These are phyloP conservation scores for Jatropha curcas DNA, from an alignment of 345 rosid species.

Conservation along the genomic window DNA sequence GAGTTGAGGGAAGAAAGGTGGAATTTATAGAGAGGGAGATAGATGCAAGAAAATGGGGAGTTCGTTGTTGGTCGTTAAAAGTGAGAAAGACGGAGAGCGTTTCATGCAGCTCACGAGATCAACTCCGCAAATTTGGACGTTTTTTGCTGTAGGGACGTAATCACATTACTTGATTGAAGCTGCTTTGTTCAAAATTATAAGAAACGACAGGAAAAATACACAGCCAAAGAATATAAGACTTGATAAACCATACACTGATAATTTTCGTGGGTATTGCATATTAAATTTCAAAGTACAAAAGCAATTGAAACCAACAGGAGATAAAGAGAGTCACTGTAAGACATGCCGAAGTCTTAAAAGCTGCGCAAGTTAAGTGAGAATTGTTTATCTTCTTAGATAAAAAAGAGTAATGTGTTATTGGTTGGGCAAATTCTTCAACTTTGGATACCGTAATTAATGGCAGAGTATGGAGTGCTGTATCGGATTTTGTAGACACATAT, in stretches of 20 bases:
- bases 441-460: slow-evolving; percentile 45
- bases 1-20: slow-evolving; percentile 5
- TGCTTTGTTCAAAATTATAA: slow-evolving; percentile 10
- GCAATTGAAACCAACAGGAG: neutral
- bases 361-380: slow-evolving; percentile 24
- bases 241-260: neutral
- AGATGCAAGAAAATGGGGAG: slow-evolving; percentile 20
- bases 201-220: slow-evolving; percentile 8
- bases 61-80: slow-evolving; percentile 47
- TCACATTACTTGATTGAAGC: slow-evolving; percentile 22
- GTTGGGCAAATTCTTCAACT: slow-evolving; percentile 6
- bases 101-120: slow-evolving; percentile 54
- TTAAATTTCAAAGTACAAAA: too few species aligned
- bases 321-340: neutral
- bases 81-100: neutral
- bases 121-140: slow-evolving; percentile 44
- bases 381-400: too few species aligned
- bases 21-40: slow-evolving; percentile 32
- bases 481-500: slow-evolving; percentile 10
- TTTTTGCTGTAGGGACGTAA: slow-evolving; percentile 27
- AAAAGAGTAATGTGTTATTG: neutral
- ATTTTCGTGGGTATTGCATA: slow-evolving; percentile 7
- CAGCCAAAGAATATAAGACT: neutral
- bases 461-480: neutral
- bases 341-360: slow-evolving; percentile 12